These are phyloP conservation scores for Paradendryphiella salina DNA, from an alignment of 2,329 filamentous ascomycete species.

Conservation along the genomic window DNA sequence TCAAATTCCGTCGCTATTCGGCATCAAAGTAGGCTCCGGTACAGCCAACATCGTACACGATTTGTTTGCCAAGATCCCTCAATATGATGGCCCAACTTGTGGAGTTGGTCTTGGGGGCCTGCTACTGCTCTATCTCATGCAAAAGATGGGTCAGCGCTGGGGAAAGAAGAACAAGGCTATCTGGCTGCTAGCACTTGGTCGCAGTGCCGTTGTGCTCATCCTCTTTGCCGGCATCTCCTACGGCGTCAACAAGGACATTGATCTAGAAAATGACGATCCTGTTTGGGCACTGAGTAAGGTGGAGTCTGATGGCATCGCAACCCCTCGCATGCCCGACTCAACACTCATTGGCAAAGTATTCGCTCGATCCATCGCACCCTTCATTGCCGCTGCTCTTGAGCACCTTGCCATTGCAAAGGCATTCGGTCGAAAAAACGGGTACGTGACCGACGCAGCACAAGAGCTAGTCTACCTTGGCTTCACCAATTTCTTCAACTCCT, in stretches of 20 bases:
- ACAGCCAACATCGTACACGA: slow-evolving; percentile 63
- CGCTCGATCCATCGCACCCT: slow-evolving; percentile 60
- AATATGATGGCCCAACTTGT: slow-evolving; percentile 62
- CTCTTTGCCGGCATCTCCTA: slow-evolving; percentile 67
- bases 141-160: slow-evolving; percentile 63
- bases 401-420: slow-evolving; percentile 67
- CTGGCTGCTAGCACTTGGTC: slow-evolving; percentile 62
- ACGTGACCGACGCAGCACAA: slow-evolving; percentile 66
- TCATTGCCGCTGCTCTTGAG: slow-evolving; percentile 64
- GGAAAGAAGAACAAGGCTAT: slow-evolving; percentile 61
- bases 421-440: slow-evolving; percentile 65
- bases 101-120: slow-evolving; percentile 63
- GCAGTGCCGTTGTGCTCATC: slow-evolving; percentile 63
- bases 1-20: slow-evolving; percentile 65
- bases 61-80: slow-evolving; percentile 59
- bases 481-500: slow-evolving; percentile 65
- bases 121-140: slow-evolving; percentile 59
- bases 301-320: slow-evolving; percentile 57
- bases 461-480: slow-evolving; percentile 67
- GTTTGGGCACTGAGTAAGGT: slow-evolving; percentile 64
- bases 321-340: slow-evolving; percentile 54
- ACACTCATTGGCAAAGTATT: slow-evolving; percentile 59
- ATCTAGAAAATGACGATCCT: slow-evolving; percentile 44
- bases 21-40: slow-evolving; percentile 56
- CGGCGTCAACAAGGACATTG: slow-evolving; percentile 59